These are phyloP conservation scores for Cryptococcus sp. DNA, from an alignment of 1,284 basidiomycete genomes.

Conservation along the genomic window DNA sequence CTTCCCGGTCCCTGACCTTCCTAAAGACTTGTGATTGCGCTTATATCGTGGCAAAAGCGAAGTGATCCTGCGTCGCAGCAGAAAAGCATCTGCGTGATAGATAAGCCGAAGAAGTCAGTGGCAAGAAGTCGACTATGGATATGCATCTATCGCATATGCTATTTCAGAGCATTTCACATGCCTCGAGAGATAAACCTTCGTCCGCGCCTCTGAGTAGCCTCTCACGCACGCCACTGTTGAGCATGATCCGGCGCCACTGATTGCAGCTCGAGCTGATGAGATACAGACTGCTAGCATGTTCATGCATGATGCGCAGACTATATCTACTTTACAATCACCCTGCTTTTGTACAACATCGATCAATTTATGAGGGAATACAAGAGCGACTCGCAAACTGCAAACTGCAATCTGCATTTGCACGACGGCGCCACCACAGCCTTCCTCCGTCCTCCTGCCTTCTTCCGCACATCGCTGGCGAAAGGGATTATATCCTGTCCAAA, in stretches of 20 bases:
- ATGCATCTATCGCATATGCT: no score
- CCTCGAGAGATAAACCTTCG: neutral
- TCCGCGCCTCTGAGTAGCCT: no score
- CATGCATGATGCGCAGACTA: neutral
- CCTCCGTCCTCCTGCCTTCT: no score
- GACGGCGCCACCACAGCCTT: neutral
- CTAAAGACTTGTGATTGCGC: constrained; percentile 20
- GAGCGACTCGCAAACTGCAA: neutral
- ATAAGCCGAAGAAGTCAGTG: neutral
- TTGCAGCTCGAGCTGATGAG: no score
- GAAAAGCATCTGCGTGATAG: neutral
- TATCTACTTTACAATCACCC: no score
- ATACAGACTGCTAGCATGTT: neutral
- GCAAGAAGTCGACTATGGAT: no score
- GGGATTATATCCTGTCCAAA: constrained; percentile 1
- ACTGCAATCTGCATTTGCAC: neutral
- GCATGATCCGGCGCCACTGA: no score
- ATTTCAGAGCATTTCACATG: no score
- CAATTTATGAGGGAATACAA: neutral
- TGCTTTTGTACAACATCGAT: neutral
- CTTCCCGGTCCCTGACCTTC: constrained; percentile 47
- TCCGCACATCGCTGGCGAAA: neutral
- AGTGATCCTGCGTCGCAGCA: neutral
- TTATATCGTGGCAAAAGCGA: neutral
- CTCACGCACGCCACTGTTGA: no score